Evolutionary conservation across 495 filamentous ascomycete species (phyloP), one percentile per base, ranked within the genome.

Genomic region (Letharia columbiana): DNA sequence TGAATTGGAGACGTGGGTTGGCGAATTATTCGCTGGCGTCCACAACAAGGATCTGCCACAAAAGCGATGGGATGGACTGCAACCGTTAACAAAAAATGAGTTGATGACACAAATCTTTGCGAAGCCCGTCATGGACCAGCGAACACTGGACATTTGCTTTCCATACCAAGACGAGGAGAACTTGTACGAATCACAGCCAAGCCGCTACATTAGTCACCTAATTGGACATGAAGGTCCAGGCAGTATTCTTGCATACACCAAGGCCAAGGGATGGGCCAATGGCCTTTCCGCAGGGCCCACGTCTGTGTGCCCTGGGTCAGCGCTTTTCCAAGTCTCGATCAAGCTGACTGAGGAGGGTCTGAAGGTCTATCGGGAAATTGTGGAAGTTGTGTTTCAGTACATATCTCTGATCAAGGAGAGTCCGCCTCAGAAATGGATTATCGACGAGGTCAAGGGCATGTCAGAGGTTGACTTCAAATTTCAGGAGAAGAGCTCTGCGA

Each of bases 211-310:
- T 69, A 89, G 89, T 71, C 94, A 99, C 72, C 76, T 99, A 57
- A 92, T 99, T 68, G 94, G 94, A 18, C 95, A 99, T 68, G 94
- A 99, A 75, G 94, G 94, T 1, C 94, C 94, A 11, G 94, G 94
- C 3, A 97, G 94, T 77, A 92, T 99, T 69, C 85, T 99, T 74
- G 87, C 94, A 2, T 92, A 96, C 74, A 83, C 96, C 73, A 99
- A 98, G 77, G 87, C 85, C 33, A 96, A 95, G 75, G 94, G 95
- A 54, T 98, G 92, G 95, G 91, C 89, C 13, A 96, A 96, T 77
- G 86, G 86, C 4, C 78, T 99, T 15, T 87, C 86, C 66, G 90
- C 93, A 62, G 94, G 93, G 47, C 81, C 84, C 33, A 87, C 85
- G 72, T 79, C 86, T 5, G 77, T 95, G 35, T 93, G 91, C 71